Conservation (phyloP, 176 grass and related monocot species). For the Oryza coarctata region DNA sequence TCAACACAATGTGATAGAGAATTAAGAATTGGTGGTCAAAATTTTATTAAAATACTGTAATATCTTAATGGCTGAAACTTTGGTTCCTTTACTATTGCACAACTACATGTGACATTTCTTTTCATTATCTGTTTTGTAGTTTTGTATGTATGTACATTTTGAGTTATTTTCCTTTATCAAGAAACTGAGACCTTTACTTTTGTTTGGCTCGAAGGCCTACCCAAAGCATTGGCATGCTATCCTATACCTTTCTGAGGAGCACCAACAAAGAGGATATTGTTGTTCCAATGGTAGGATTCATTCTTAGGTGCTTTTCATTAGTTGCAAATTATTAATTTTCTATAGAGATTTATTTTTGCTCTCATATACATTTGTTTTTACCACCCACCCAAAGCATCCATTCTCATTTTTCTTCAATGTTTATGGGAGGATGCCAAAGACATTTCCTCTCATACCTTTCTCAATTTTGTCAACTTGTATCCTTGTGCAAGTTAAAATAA, state of each 20-base stretch:
- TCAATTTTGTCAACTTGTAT: neutral
- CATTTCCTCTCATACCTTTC: neutral
- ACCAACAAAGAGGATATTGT: conserved; percentile 87
- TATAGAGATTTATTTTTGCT: neutral
- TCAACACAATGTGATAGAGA: neutral
- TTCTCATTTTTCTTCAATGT: neutral
- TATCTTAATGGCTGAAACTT: neutral
- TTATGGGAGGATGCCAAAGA: neutral
- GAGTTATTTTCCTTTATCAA: conserved; percentile 35
- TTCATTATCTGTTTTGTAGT: neutral
- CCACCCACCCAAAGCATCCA: neutral
- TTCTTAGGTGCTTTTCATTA: conserved; percentile 14
- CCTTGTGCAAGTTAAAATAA: neutral
- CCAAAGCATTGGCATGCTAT: conserved; percentile 96
- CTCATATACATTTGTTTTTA: neutral
- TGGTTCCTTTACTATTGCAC: neutral
- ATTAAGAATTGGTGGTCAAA: neutral
- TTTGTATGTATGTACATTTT: neutral
- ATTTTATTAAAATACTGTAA: neutral
- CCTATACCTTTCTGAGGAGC: conserved; percentile 88
- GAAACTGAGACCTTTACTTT: conserved; percentile 25
- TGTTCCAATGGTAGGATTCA: conserved; percentile 88
- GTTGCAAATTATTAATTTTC: conserved; percentile 20
- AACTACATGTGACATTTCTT: neutral
- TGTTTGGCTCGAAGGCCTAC: conserved; percentile 59